These are phyloP conservation scores for Chaetomium globosum DNA, from an alignment of 2,329 filamentous ascomycete genomes.

Conservation along the genomic window DNA sequence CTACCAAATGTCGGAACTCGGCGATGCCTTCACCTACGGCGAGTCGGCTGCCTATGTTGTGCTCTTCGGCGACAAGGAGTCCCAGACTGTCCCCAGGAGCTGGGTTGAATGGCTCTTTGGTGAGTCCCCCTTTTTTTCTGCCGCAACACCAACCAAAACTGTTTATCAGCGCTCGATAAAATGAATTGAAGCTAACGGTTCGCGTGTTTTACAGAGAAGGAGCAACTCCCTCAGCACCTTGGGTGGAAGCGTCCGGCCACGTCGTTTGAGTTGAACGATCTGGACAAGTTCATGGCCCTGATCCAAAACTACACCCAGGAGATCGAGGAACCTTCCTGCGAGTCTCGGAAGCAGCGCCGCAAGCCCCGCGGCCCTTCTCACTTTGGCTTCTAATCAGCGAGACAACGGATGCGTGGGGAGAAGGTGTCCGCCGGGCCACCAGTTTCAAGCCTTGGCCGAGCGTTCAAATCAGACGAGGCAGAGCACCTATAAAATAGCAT, in stretches of 20 bases:
- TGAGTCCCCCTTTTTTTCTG: slow-evolving; percentile 33
- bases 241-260: slow-evolving; percentile 30
- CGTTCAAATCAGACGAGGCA: background rate
- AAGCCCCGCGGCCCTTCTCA: background rate
- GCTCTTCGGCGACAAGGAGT: slow-evolving; percentile 50
- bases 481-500: background rate
- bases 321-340: background rate
- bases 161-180: background rate
- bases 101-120: slow-evolving; percentile 52
- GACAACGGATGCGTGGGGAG: background rate
- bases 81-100: slow-evolving; percentile 45
- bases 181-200: background rate
- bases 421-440: too few species aligned
- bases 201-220: slow-evolving; percentile 28
- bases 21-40: slow-evolving; percentile 52
- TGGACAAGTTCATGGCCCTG: slow-evolving; percentile 7
- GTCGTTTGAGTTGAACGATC: slow-evolving; percentile 5
- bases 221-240: slow-evolving; percentile 32
- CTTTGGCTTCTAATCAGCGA: background rate
- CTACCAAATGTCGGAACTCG: slow-evolving; percentile 49
- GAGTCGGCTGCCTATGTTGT: slow-evolving; percentile 56
- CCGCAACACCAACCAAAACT: background rate
- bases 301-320: slow-evolving; percentile 7
- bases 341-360: background rate
- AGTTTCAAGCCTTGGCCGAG: background rate